Percentiles rank a stretch among this genome's conserved stretches.
Evolutionary conservation across 176 grass and related monocot species (phyloP).

Genomic region (Oryza australiensis): DNA sequence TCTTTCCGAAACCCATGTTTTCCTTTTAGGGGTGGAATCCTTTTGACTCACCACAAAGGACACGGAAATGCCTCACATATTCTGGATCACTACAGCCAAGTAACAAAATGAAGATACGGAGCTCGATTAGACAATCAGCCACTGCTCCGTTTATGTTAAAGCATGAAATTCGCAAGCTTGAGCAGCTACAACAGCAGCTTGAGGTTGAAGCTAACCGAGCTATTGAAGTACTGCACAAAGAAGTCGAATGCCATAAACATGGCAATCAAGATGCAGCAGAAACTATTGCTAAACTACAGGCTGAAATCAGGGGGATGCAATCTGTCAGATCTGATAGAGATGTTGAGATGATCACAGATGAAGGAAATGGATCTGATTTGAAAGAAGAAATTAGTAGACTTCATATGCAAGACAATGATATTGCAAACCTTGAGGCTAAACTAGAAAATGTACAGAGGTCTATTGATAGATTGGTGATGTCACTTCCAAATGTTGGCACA

Average conservation of each 20-base stretch:
- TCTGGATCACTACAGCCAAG: conserved; percentile 58
- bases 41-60: conserved; percentile 64
- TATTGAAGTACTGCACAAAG: conserved; percentile 91
- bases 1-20: conserved; percentile 6
- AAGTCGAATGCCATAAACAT: conserved; percentile 85
- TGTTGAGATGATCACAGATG: conserved; percentile 50
- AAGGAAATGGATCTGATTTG: conserved; percentile 54
- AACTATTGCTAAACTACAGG: conserved; percentile 91
- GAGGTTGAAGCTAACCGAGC: conserved; percentile 89
- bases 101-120: conserved; percentile 50
- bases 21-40: conserved; percentile 76
- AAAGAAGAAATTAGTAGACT: conserved; percentile 93
- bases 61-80: conserved; percentile 81
- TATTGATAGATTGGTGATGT: conserved; percentile 91
- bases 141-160: conserved; percentile 79
- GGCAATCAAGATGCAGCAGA: conserved; percentile 96
- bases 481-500: conserved; percentile 65
- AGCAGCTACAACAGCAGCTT: conserved; percentile 86
- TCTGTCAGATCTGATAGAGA: conserved; percentile 60
- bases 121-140: conserved; percentile 71
- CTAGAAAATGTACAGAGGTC: conserved; percentile 91
- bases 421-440: conserved; percentile 85
- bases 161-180: conserved; percentile 96
- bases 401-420: conserved; percentile 82
- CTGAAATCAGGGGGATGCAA: conserved; percentile 86